Base-by-base conservation (phyloP, 768 basidiomycete species). In the Podaxis mareebaensis region DNA sequence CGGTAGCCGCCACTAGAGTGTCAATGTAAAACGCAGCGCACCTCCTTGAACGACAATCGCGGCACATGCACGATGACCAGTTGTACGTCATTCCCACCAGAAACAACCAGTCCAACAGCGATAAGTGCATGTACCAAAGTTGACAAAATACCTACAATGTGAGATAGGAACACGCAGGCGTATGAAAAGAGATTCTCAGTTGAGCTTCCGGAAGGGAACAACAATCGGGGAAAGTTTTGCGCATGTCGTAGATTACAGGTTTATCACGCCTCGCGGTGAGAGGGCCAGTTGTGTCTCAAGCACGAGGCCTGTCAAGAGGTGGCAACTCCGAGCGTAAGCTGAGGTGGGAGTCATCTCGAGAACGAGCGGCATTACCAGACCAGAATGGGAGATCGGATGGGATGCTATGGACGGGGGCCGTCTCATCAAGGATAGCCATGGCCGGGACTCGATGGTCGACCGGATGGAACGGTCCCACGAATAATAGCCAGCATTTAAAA, bases 291-390 rank as follows among this genome's bases (percentile, higher is more conserved):
- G 61, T 49, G 46, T 57, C 61, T 57, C 44, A 51, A 49, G 57
- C 61, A 57, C 61, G 61, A 63, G 61, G 61, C 61, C 61, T 63
- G 61, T 63, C 61, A 63, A 49, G 12, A 54, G 44, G 13, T 54
- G 53, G 48, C 48, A 55, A 38, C 22, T 44, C 15, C 17, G 33
- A 57, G 54, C 33, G 46, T 51, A 55, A 26, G 30, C 13, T 54
- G 36, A 20, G 4, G 17, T 11, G 4, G 12, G 36, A 17, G 26
- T 60, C 58, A 40, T 26, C 49, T 20, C 30, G 22, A 49, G 46
- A 60, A 52, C n/a, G 36, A 51, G 38, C n/a, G 33, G 22, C 49
- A 33, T n/a, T 33, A 55, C 36, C 38, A 24, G 54, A 39, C 39
- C 33, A n/a, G 20, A 36, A 38, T 22, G 36, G 54, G 13, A 13